phyloP scores from a whole-genome alignment of 768 basidiomycete species.

The Inosperma sp. region DNA sequence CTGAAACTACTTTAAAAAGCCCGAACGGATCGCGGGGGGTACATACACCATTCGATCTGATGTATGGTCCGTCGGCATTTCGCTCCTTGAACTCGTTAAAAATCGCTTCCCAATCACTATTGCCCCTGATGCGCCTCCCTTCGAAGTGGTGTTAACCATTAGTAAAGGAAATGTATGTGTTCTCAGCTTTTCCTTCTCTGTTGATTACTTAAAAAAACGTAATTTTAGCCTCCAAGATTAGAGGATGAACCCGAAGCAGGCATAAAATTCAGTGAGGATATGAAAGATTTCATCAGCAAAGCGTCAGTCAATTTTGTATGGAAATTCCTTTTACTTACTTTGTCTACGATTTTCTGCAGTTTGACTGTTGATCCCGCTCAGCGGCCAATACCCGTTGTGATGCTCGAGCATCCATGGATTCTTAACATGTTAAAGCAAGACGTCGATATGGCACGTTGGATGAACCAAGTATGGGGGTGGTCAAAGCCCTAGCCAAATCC shows the following conservation, averaged over 20 bases:
- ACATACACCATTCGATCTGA: conserved; percentile 92
- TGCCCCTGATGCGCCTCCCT: conserved; percentile 80
- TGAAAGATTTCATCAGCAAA: conserved; percentile 87
- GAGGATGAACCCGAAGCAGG: conserved; percentile 56
- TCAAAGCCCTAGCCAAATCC: neutral
- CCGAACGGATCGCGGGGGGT: conserved; percentile 87
- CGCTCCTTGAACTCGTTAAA: conserved; percentile 87
- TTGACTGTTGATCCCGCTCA: conserved; percentile 59
- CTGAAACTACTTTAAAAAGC: conserved; percentile 40
- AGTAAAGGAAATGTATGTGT: conserved; percentile 62
- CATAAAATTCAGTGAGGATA: conserved; percentile 73
- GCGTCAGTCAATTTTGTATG: conserved; percentile 51
- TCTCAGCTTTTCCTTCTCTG: neutral
- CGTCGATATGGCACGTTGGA: conserved; percentile 23
- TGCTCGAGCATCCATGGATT: conserved; percentile 43
- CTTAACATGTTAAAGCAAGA: conserved; percentile 17
- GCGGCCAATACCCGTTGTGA: conserved; percentile 76
- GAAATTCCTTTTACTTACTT: neutral
- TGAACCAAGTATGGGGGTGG: conserved; percentile 25
- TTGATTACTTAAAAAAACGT: neutral
- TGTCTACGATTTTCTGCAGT: conserved; percentile 31
- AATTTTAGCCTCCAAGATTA: conserved; percentile 65
- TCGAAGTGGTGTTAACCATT: conserved; percentile 88
- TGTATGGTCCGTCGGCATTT: conserved; percentile 96
- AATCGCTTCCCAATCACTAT: conserved; percentile 84